phyloP scores from a whole-genome alignment of 225 moss, liverwort and hornwort species.

The Bryoerythrophyllum caledonicum region DNA sequence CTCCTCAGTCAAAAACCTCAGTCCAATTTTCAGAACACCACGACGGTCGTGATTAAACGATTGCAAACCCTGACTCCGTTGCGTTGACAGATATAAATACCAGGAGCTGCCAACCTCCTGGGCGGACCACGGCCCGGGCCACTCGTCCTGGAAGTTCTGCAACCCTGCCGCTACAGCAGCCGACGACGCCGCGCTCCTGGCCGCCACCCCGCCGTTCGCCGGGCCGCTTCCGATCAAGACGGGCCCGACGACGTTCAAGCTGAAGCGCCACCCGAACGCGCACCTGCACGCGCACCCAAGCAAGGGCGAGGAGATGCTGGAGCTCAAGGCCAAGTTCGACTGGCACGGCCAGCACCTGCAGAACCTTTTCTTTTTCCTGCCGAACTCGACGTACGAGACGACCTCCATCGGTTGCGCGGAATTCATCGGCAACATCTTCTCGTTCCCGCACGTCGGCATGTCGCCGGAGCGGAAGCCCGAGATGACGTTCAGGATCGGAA shows the following conservation, averaged over 20 bases:
- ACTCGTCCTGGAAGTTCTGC: slow-evolving; percentile 27
- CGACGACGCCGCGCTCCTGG: neutral
- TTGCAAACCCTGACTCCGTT: too few relatives aligned
- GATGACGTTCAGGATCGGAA: slow-evolving; percentile 24
- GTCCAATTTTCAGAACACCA: neutral
- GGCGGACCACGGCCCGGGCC: slow-evolving; percentile 2
- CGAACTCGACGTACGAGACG: neutral
- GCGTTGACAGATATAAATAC: slow-evolving; percentile 25
- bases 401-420: slow-evolving; percentile 33
- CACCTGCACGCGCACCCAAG: too few relatives aligned
- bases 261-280: slow-evolving; percentile 3
- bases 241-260: slow-evolving; percentile 33
- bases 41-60: neutral
- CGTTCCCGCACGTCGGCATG: slow-evolving; percentile 25
- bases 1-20: neutral
- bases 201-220: slow-evolving; percentile 18
- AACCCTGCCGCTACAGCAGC: neutral
- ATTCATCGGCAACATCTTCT: slow-evolving; percentile 30
- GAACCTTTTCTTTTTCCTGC: slow-evolving; percentile 24
- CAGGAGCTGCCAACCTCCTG: neutral
- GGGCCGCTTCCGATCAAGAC: neutral
- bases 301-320: slow-evolving; percentile 41
- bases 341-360: neutral
- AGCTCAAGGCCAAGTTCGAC: slow-evolving; percentile 21
- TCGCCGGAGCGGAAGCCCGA: slow-evolving; percentile 1